phyloP scores from a whole-genome alignment of 2,329 filamentous ascomycete species.

The Colletotrichum paranaense region DNA sequence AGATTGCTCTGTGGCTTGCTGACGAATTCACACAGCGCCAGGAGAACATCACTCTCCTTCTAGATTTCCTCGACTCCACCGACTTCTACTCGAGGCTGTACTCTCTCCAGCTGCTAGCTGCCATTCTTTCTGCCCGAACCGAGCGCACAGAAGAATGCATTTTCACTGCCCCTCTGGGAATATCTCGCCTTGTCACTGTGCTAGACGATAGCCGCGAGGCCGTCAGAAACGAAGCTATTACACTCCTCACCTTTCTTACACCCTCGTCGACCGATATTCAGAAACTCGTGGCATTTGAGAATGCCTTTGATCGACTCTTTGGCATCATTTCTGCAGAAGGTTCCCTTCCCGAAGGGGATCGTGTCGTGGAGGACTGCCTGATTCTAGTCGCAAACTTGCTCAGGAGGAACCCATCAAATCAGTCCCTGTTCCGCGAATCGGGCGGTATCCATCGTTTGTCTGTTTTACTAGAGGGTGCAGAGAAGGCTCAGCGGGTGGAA shows the following conservation, averaged over 20 bases:
- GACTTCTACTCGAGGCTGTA: slow-evolving; percentile 95
- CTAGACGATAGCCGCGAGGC: slow-evolving; percentile 89
- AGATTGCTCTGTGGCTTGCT: slow-evolving; percentile 94
- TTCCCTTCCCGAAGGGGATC: slow-evolving; percentile 82
- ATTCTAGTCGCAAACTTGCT: slow-evolving; percentile 91
- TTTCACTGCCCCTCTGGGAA: slow-evolving; percentile 87
- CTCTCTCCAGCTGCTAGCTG: slow-evolving; percentile 87
- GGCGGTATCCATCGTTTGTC: slow-evolving; percentile 81
- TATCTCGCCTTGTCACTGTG: slow-evolving; percentile 84
- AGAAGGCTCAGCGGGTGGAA: slow-evolving; percentile 63
- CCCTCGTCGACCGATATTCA: slow-evolving; percentile 89
- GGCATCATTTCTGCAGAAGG: slow-evolving; percentile 85
- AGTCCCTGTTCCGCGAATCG: slow-evolving; percentile 92
- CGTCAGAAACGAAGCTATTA: slow-evolving; percentile 86
- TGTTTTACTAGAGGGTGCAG: slow-evolving; percentile 72
- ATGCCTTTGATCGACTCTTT: slow-evolving; percentile 90
- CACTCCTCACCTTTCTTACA: slow-evolving; percentile 89
- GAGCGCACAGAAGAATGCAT: slow-evolving; percentile 96
- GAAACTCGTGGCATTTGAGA: slow-evolving; percentile 95
- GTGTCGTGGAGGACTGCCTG: slow-evolving; percentile 91
- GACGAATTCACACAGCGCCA: slow-evolving; percentile 98
- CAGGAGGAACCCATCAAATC: slow-evolving; percentile 88
- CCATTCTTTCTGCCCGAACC: slow-evolving; percentile 85
- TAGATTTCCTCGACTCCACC: slow-evolving; percentile 86
- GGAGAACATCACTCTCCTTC: slow-evolving; percentile 92